Base-by-base conservation (phyloP, 768 basidiomycete species). In the Pleurotus djamor region DNA sequence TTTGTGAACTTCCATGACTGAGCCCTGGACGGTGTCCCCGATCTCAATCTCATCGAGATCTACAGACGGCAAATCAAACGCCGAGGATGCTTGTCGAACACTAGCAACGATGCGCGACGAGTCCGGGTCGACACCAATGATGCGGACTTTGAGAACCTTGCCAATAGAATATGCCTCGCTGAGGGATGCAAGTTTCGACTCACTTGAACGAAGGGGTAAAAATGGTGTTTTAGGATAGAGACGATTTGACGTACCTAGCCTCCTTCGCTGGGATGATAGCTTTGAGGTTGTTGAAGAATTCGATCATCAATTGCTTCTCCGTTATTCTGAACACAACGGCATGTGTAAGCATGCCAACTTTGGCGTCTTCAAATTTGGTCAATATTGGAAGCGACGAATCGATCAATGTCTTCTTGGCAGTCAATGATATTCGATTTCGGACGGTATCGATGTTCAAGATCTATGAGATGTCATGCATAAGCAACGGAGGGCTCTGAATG, bases 221-320 rank as follows among this genome's bases (percentile, higher is more conserved):
- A 51, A 62, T 14, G 9, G 36, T 38, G 6, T 35, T 34, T 5
- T 32, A 28, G n/a, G 35, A 36, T 32, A 9, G 47, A n/a, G 38
- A 52, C 3, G 12, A 34, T 48, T 47, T 4, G 33, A 63, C 80
- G 45, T 72, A 94, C 93, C 89, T 91, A 9, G 89, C 85, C 77
- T 98, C 97, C 54, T 81, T 85, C 7, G 81, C 72, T 3, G 94
- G 91, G 2, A 99, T 82, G 44, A 88, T 76, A 1, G 92, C 97
- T 66, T 91, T 89, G 59, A 96, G 64, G 57, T 91, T 90, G 62
- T 94, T 96, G 69, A 89, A 99, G 65, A 97, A 92, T 68, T 97
- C 95, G 33, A 98, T 86, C 63, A 94, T 75, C 48, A 96, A 74
- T 61, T 86, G 80, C 68, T 89, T 95, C 13, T 92, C 90, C 36